These are phyloP conservation scores for Stipa capillata DNA, from an alignment of 176 grass and related monocot species.

Conservation along the genomic window DNA sequence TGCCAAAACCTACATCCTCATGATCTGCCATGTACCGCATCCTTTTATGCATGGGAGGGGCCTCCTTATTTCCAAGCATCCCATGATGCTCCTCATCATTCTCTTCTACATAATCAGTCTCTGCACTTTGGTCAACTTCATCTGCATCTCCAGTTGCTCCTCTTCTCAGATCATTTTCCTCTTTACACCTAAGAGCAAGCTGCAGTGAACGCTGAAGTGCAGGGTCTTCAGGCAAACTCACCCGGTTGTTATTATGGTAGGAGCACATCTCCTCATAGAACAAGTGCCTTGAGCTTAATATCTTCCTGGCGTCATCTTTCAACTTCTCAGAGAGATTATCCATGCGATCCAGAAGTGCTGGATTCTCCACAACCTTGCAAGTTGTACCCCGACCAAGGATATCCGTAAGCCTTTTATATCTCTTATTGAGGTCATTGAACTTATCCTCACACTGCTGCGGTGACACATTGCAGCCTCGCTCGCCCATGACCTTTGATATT, in stretches of 20 bases:
- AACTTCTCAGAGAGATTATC: conserved; percentile 38
- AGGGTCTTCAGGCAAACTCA: conserved; percentile 44
- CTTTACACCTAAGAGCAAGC: conserved; percentile 45
- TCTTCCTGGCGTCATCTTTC: conserved; percentile 54
- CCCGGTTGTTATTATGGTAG: conserved; percentile 50
- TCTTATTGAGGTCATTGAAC: conserved; percentile 82
- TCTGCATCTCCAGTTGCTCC: conserved; percentile 32
- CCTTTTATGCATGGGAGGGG: conserved; percentile 33
- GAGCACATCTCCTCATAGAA: conserved; percentile 76
- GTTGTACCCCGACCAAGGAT: conserved; percentile 56
- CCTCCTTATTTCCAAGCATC: conserved; percentile 16
- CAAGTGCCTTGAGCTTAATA: conserved; percentile 65
- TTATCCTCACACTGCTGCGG: conserved; percentile 69
- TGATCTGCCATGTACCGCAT: conserved; percentile 19
- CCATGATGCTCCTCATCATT: conserved; percentile 33
- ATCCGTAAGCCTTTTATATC: conserved; percentile 60
- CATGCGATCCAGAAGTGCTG: conserved; percentile 42
- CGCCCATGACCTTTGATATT: conserved; percentile 47
- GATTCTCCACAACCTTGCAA: conserved; percentile 54
- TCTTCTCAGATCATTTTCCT: conserved; percentile 32
- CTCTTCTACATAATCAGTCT: conserved; percentile 47
- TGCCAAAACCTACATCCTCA: conserved; percentile 39
- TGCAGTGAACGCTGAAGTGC: conserved; percentile 45
- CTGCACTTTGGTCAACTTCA: conserved; percentile 45
- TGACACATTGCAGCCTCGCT: conserved; percentile 55